A percentile compares a stretch with the other conserved stretches of the same genome.
phyloP scores from a whole-genome alignment of 1,139 yeast species.

The Spathaspora sp. region DNA sequence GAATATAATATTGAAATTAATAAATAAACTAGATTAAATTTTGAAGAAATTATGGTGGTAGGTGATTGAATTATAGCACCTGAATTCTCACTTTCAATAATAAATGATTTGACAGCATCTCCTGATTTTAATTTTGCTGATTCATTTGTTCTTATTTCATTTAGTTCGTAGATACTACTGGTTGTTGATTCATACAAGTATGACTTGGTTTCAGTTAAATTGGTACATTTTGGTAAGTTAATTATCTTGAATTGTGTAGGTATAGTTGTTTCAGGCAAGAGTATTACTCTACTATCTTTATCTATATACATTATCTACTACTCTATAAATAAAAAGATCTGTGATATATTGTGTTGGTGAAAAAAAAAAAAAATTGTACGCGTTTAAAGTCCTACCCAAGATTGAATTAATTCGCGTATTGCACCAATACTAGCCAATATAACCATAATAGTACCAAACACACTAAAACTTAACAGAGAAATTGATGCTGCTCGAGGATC shows the following conservation, averaged over 20 bases:
- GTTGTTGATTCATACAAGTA: constrained; percentile 18
- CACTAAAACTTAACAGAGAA: constrained; percentile 67
- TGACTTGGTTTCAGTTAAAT: constrained; percentile 18
- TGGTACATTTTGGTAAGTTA: constrained; percentile 24
- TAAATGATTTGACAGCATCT: constrained; percentile 35
- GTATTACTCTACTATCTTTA: constrained; percentile 10
- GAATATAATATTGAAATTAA: constrained; percentile 37
- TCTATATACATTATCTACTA: constrained; percentile 10
- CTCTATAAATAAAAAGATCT: not conserved
- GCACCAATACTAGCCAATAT: constrained; percentile 59
- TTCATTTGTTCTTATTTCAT: constrained; percentile 29
- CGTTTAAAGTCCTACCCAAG: constrained; percentile 28
- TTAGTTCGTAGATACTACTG: constrained; percentile 29
- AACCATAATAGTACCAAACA: constrained; percentile 74
- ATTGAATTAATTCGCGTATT: constrained; percentile 26
- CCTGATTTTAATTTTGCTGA: constrained; percentile 25
- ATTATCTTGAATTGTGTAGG: constrained; percentile 18
- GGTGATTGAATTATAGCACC: constrained; percentile 37
- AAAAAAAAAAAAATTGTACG: not conserved
- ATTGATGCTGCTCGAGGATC: constrained; percentile 84
- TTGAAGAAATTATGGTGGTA: constrained; percentile 40
- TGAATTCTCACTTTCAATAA: constrained; percentile 26
- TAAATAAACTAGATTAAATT: constrained; percentile 42
- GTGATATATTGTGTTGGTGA: not conserved
- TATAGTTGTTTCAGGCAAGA: constrained; percentile 8